These are phyloP conservation scores for Candida sp. DNA, from an alignment of 1,139 yeast species.

Conservation along the genomic window DNA sequence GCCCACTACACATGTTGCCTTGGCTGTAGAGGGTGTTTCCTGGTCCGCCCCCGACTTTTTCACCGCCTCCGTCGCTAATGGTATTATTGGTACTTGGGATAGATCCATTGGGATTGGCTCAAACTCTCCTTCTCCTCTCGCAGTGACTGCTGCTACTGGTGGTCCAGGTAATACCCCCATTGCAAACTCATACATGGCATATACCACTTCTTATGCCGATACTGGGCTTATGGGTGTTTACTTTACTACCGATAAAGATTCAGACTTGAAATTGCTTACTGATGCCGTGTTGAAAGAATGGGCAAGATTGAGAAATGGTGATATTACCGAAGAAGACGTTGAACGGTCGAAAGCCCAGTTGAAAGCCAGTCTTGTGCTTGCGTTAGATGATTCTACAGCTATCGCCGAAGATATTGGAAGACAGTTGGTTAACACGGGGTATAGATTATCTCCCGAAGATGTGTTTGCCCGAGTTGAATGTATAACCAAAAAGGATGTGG, in stretches of 20 bases:
- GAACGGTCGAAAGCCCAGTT: conserved; percentile 93
- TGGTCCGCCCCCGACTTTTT: conserved; percentile 97
- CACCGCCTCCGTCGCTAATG: conserved; percentile 94
- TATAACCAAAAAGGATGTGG: conserved; percentile 76
- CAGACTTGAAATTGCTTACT: conserved; percentile 62
- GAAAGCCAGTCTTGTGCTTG: conserved; percentile 84
- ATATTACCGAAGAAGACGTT: conserved; percentile 80
- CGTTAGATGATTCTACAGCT: conserved; percentile 93
- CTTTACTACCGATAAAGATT: conserved; percentile 74
- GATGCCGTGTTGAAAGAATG: conserved; percentile 84
- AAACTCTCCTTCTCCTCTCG: conserved; percentile 73
- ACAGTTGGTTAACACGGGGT: conserved; percentile 93
- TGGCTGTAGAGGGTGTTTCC: conserved; percentile 97
- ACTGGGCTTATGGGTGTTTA: conserved; percentile 98
- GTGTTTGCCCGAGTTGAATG: conserved; percentile 81
- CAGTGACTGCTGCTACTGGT: conserved; percentile 70
- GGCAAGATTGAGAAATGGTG: conserved; percentile 77
- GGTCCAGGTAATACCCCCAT: conserved; percentile 50
- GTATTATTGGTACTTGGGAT: conserved; percentile 97
- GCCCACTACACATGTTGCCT: conserved; percentile 88
- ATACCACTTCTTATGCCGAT: conserved; percentile 95
- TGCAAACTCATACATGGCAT: conserved; percentile 94
- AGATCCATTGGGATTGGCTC: conserved; percentile 80
- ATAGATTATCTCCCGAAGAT: conserved; percentile 86
- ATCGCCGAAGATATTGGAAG: conserved; percentile 98